Base-by-base conservation (phyloP, 2,329 filamentous ascomycete genomes). In the Fusarium sambucinum region DNA sequence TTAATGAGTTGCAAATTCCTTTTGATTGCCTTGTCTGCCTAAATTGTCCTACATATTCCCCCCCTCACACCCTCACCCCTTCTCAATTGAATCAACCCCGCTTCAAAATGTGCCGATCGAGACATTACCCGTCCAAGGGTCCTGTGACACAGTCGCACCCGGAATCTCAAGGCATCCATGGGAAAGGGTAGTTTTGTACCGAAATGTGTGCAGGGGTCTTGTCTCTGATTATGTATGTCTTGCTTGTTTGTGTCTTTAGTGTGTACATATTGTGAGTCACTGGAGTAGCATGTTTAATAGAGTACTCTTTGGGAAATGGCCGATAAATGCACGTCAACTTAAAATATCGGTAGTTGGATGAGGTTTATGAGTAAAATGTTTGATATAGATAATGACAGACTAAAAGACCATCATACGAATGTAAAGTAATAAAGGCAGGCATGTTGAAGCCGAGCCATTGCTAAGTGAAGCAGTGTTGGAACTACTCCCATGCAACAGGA, bases 111-210 rank as follows among this genome's bases (percentile, higher is more conserved):
- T 47, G 48, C 33, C 56, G 56, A 51, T 63, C 33, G 12, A 55
- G 50, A 55, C 47, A 33, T 62, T 55, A 48, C 23, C 48, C 57
- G 51, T 45, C 35, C 1, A 44, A 52, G 35, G 55, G 51, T 40
- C 60, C 45, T 52, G 66, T 66, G 63, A 66, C 63, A 63, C 63
- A 10, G 25, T 42, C 10, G 7, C 27, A 45, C 62, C 37, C 29
- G 45, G 51, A 46, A 40, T 65, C 62, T 41, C 62, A 63, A 66
- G 63, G 57, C 63, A 67, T 38, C 56, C 17, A 25, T 59, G 33
- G 53, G 53, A 58, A 58, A 41, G 46, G 46, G 37, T 27, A 53
- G 46, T 48, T 51, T 45, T 12, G 10, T 27, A 27, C 27, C 3
- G 27, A 7, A 35, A 4, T 35, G 23, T 11, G 12, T 21, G 29